phyloP scores from a whole-genome alignment of 305 asterid species.

The Coffea humblotiana region DNA sequence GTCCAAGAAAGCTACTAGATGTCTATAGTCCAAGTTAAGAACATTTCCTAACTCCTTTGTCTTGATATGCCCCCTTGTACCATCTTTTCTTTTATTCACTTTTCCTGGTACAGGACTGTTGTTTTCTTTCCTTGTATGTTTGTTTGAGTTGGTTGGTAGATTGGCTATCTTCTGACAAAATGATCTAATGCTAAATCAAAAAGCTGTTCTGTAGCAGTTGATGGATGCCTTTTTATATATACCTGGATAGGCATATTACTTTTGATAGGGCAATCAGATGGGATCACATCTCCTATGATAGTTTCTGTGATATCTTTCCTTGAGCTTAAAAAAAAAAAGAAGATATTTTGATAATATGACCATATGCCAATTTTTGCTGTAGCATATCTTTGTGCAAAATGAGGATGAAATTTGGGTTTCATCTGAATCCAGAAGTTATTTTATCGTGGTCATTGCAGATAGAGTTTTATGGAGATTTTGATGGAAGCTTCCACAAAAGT shows the following conservation, averaged over 20 bases:
- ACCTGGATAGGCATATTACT: background rate
- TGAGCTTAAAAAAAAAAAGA: background rate
- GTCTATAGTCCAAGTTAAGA: background rate
- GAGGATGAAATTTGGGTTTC: background rate
- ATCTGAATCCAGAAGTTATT: background rate
- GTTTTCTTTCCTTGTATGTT: background rate
- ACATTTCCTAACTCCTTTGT: background rate
- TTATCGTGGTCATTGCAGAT: constrained; percentile 43
- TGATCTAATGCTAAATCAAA: no score
- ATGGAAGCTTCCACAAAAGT: constrained; percentile 89
- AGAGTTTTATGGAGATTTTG: constrained; percentile 95
- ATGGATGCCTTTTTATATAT: background rate
- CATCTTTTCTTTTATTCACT: background rate
- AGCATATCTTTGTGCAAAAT: background rate
- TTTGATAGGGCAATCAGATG: background rate
- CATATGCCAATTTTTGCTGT: background rate
- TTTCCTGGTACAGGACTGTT: background rate
- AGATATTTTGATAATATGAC: background rate
- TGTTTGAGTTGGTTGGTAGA: background rate
- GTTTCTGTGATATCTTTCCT: background rate
- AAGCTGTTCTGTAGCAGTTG: background rate
- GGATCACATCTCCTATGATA: background rate
- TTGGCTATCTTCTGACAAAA: background rate
- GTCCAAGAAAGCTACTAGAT: no score
- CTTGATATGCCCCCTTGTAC: background rate